Percentiles rank a stretch among this genome's conserved stretches.
These are phyloP conservation scores for Aspergillus chevalieri DNA, from an alignment of 2,329 filamentous ascomycete genomes.

Conservation along the genomic window DNA sequence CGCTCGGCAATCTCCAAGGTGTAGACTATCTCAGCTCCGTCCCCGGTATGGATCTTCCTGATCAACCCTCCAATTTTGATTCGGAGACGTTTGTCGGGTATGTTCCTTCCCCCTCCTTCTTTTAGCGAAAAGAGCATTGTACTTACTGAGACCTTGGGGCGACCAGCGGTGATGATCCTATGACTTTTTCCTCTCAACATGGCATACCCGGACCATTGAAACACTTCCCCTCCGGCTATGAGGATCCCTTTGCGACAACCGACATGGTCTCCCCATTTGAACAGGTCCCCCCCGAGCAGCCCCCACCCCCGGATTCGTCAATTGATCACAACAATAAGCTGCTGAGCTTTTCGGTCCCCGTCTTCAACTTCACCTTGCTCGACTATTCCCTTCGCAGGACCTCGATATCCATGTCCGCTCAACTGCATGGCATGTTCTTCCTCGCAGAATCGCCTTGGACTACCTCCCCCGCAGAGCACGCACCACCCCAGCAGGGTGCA, in stretches of 20 bases:
- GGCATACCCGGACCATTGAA: constrained; percentile 38
- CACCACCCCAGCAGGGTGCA: constrained; percentile 46
- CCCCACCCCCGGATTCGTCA: constrained; percentile 50
- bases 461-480: constrained; percentile 48
- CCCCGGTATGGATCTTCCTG: constrained; percentile 49
- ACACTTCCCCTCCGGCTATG: constrained; percentile 44
- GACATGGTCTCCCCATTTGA: constrained; percentile 45
- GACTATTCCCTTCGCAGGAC: constrained; percentile 54
- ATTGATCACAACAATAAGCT: constrained; percentile 64
- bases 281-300: constrained; percentile 38
- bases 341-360: constrained; percentile 64
- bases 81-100: constrained; percentile 57
- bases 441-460: constrained; percentile 60
- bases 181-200: constrained; percentile 40
- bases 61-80: constrained; percentile 56
- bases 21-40: constrained; percentile 44
- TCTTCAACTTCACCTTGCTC: constrained; percentile 55
- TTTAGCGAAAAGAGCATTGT: not conserved
- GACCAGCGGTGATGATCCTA: constrained; percentile 49
- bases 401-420: constrained; percentile 53
- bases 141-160: not conserved
- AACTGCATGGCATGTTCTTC: constrained; percentile 65
- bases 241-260: constrained; percentile 43
- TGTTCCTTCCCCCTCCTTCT: constrained; percentile 14
- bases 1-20: constrained; percentile 48